phyloP scores from a whole-genome alignment of 2,329 filamentous ascomycete species.

The Iodosphaeria phyllophila region DNA sequence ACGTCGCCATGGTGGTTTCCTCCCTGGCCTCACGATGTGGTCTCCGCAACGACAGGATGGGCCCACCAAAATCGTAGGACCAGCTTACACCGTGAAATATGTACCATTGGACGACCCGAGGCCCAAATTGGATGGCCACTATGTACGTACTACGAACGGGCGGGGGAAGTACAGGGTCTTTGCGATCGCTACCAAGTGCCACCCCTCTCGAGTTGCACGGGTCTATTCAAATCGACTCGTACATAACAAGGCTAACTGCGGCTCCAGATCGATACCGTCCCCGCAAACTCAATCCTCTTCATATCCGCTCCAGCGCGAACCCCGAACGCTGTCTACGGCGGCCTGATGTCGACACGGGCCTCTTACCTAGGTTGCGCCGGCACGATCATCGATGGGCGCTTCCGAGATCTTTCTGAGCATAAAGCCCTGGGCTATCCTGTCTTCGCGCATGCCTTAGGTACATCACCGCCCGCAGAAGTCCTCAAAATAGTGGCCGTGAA shows the following conservation, averaged over 20 bases:
- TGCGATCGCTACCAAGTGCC: too few relatives aligned
- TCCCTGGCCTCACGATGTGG: conserved; percentile 33
- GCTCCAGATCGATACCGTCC: conserved; percentile 27
- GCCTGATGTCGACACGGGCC: conserved; percentile 31
- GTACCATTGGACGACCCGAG: conserved; percentile 24
- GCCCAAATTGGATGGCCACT: conserved; percentile 25
- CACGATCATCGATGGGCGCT: conserved; percentile 29
- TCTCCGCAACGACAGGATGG: conserved; percentile 31
- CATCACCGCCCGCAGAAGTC: conserved; percentile 21
- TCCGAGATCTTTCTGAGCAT: conserved; percentile 34
- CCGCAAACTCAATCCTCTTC: conserved; percentile 26
- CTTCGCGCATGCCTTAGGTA: conserved; percentile 24
- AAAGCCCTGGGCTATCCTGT: conserved; percentile 26
- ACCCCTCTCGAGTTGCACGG: too few relatives aligned
- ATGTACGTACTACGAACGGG: conserved; percentile 15
- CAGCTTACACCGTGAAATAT: conserved; percentile 34
- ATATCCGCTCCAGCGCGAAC: conserved; percentile 25
- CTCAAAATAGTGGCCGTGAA: conserved; percentile 23
- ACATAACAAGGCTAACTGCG: background rate
- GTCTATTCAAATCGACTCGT: conserved; percentile 1
- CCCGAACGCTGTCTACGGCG: conserved; percentile 33
- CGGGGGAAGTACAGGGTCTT: too few relatives aligned
- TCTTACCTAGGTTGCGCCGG: conserved; percentile 23
- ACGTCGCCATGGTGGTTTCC: conserved; percentile 29
- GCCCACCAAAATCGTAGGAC: conserved; percentile 31